Conservation (phyloP, 257 asterid genomes). For the Nicotiana tomentosiformis region DNA sequence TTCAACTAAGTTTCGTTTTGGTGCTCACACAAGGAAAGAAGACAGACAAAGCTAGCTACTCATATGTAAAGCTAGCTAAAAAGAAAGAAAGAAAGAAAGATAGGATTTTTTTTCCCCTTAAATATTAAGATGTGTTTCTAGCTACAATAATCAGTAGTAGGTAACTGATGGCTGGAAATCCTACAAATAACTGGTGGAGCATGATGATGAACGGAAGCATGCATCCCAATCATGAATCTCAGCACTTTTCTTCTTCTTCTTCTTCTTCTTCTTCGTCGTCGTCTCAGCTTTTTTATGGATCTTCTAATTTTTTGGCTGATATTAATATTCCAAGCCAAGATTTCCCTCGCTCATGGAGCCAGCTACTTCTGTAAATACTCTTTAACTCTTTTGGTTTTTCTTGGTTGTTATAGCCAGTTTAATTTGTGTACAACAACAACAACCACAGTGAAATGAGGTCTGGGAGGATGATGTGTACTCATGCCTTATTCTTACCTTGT, state of each 20-base stretch:
- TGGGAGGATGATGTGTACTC: no score
- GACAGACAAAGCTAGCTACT: slow-evolving; percentile 23
- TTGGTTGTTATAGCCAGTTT: neutral
- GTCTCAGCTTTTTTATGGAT: slow-evolving; percentile 22
- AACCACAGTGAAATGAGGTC: no score
- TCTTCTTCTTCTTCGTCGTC: neutral
- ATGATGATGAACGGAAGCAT: slow-evolving; percentile 12
- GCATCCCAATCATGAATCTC: slow-evolving; percentile 28
- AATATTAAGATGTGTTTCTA: no score
- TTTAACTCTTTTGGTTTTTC: neutral
- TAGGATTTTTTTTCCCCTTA: no score
- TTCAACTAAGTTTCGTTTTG: slow-evolving; percentile 34
- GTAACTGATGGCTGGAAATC: slow-evolving; percentile 79
- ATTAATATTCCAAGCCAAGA: slow-evolving; percentile 19
- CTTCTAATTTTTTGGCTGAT: slow-evolving; percentile 24
- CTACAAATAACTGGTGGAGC: slow-evolving; percentile 75
- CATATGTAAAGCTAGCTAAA: slow-evolving; percentile 5
- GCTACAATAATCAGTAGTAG: neutral
- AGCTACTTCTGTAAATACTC: slow-evolving; percentile 21
- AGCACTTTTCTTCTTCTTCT: slow-evolving; percentile 11
- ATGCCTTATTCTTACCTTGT: no score
- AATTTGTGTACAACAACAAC: no score
- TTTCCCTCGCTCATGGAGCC: slow-evolving; percentile 13
- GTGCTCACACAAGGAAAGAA: slow-evolving; percentile 31
- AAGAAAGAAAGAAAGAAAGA: slow-evolving; percentile 1